A percentile compares a stretch with the other conserved stretches of the same genome.
These are phyloP conservation scores for Cryptosporidium canis DNA, from an alignment of 169 alveolate genomes.

Conservation along the genomic window DNA sequence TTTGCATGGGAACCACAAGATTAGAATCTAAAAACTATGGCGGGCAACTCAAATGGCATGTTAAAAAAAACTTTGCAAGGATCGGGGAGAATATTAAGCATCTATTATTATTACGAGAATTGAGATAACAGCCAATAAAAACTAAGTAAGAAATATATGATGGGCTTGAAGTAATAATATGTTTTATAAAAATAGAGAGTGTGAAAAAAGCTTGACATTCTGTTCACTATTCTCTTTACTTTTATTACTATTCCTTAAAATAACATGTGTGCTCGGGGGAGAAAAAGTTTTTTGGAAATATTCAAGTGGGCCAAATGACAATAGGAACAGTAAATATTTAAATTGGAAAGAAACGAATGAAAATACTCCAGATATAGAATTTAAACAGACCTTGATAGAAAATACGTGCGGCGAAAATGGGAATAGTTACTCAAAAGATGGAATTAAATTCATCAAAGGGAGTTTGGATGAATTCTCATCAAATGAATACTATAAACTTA, in stretches of 20 bases:
- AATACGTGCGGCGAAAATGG: constrained; percentile 51
- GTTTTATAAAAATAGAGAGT: constrained; percentile 12
- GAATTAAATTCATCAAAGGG: background rate
- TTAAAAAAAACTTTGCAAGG: background rate
- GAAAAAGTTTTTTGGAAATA: background rate
- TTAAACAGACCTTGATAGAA: background rate
- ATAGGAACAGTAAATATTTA: background rate
- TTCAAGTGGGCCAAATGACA: background rate
- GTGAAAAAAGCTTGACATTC: background rate
- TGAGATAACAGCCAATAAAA: background rate
- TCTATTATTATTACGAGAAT: background rate
- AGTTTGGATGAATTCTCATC: constrained; percentile 11
- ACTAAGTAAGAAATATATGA: no score
- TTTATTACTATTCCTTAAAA: background rate
- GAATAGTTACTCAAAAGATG: background rate
- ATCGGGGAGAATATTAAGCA: background rate
- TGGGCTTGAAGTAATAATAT: background rate
- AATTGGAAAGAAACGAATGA: background rate
- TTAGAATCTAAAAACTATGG: constrained; percentile 65
- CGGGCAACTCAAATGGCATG: constrained; percentile 27
- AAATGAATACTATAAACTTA: constrained; percentile 22
- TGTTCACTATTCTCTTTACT: background rate
- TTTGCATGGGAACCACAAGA: constrained; percentile 53
- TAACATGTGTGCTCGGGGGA: background rate
- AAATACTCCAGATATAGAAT: background rate